Conservation (phyloP, 257 asterid genomes). For the Fraxinus americana region DNA sequence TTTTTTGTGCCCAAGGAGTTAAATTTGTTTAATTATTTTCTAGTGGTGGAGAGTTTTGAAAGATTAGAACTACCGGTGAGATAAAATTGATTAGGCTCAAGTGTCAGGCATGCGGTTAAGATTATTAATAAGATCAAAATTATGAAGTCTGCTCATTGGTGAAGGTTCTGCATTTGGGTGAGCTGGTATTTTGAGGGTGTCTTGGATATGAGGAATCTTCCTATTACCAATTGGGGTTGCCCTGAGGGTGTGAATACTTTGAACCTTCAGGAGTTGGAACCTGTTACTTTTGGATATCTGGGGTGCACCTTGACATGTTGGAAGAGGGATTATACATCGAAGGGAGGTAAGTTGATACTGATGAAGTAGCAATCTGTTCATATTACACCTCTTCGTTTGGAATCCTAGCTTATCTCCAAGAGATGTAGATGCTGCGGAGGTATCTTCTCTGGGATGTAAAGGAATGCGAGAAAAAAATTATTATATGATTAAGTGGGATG, state of each 20-base stretch:
- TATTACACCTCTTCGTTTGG: not conserved
- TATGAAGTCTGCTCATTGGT: not conserved
- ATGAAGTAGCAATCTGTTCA: not conserved
- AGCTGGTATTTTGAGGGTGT: not conserved
- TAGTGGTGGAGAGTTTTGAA: not conserved
- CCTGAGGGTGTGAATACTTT: not conserved
- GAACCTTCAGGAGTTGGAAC: not conserved
- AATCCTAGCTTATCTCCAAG: slow-evolving; percentile 1
- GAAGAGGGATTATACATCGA: not conserved
- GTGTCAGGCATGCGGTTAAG: not conserved
- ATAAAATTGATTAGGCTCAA: not conserved
- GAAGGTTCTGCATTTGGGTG: not conserved
- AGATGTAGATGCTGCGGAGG: not conserved
- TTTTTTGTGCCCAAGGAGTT: not conserved
- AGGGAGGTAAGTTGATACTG: not conserved
- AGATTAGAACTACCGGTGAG: not conserved
- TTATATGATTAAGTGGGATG: not conserved
- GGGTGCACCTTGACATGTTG: not conserved
- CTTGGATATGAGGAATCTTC: not conserved
- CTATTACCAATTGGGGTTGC: not conserved
- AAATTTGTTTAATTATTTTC: not conserved
- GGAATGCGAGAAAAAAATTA: not conserved
- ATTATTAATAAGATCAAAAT: not conserved
- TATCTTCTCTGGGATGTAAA: not conserved
- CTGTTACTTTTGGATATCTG: not conserved